Evolutionary conservation across 305 asterid species (phyloP), one percentile per base, ranked within the genome.

Genomic region (Lippia alba): DNA sequence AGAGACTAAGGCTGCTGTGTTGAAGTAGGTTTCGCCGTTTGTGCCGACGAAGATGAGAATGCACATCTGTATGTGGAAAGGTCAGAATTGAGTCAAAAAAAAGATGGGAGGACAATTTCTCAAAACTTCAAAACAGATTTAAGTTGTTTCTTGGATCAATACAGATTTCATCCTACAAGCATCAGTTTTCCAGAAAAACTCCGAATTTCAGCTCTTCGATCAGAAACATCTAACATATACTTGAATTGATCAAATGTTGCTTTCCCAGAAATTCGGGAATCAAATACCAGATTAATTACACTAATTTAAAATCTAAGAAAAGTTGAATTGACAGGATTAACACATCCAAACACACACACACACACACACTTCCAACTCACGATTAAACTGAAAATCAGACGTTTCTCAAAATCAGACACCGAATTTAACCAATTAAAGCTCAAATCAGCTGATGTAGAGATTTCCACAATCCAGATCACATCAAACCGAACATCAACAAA

Each of bases 21-120:
- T 92, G 91, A 92, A 92, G 86, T 90, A 92, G 32, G 98, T 92
- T 81, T 92, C 98, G 0, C 98, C 98, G 55, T 92, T 92, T 70
- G 98, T 90, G 73, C 96, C 98, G 11, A 92, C 66, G 46, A 90
- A 90, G 74, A 92, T 92, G 41, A 86, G 88, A 82, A 87, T 63
- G 79, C 98, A 92, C 86, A 92, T 87, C 98, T 92, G 91, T 80
- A 61, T 34, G 53, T 58, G 53, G 53, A 24, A 64, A 63, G 56
- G 41, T 64, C 33, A 24, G 30, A 12, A 45, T 33, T 59, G 44
- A 57, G 58, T 72, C 16, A 48, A 56, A 72, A 24, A 24, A 24
- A 24, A 24, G 30, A 24, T 24, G 30, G 30, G 30, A 24, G 30
- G 30, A 24, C 30, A 24, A 24, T 24, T 24, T 24, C 30, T 24